A percentile compares a stretch with the other conserved stretches of the same genome.
Evolutionary conservation across 2,329 filamentous ascomycete species (phyloP).

Genomic region (Botrytis medusae): DNA sequence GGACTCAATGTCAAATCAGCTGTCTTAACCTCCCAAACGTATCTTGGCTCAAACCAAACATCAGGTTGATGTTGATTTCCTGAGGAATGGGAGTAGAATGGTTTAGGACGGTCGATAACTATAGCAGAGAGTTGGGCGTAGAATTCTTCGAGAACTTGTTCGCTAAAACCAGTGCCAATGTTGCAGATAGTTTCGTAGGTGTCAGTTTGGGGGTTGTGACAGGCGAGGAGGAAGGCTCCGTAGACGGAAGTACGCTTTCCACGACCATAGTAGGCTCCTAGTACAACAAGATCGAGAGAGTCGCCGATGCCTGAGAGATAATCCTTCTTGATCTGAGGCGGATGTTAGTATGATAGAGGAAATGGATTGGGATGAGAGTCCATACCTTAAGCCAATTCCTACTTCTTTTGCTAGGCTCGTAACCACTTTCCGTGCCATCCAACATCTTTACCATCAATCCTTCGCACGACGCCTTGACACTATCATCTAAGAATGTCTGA

Average conservation of each 20-base stretch:
- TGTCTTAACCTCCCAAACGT: slow-evolving; percentile 97
- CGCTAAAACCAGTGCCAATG: slow-evolving; percentile 95
- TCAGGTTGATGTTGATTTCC: slow-evolving; percentile 93
- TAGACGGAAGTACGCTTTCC: slow-evolving; percentile 96
- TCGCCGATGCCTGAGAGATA: slow-evolving; percentile 93
- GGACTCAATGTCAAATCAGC: slow-evolving; percentile 92
- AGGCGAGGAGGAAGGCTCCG: slow-evolving; percentile 91
- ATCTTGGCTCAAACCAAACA: slow-evolving; percentile 94
- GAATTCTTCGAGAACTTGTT: slow-evolving; percentile 87
- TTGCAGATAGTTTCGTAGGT: slow-evolving; percentile 96
- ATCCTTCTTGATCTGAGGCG: slow-evolving; percentile 86
- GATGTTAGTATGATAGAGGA: slow-evolving; percentile 17
- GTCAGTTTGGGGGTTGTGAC: slow-evolving; percentile 79
- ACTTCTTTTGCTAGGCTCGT: slow-evolving; percentile 93
- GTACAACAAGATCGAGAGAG: slow-evolving; percentile 91
- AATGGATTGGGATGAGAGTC: slow-evolving; percentile 5
- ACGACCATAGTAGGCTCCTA: slow-evolving; percentile 91
- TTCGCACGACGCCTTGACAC: slow-evolving; percentile 93
- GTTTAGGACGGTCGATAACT: slow-evolving; percentile 86
- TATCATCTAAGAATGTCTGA: slow-evolving; percentile 87
- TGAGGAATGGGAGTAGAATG: slow-evolving; percentile 84
- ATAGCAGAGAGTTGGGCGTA: slow-evolving; percentile 72
- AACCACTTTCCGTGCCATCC: slow-evolving; percentile 86
- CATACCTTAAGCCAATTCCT: slow-evolving; percentile 95
- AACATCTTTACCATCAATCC: slow-evolving; percentile 99